These are phyloP conservation scores for Clathrus columnatus DNA, from an alignment of 768 basidiomycete species.

Conservation along the genomic window DNA sequence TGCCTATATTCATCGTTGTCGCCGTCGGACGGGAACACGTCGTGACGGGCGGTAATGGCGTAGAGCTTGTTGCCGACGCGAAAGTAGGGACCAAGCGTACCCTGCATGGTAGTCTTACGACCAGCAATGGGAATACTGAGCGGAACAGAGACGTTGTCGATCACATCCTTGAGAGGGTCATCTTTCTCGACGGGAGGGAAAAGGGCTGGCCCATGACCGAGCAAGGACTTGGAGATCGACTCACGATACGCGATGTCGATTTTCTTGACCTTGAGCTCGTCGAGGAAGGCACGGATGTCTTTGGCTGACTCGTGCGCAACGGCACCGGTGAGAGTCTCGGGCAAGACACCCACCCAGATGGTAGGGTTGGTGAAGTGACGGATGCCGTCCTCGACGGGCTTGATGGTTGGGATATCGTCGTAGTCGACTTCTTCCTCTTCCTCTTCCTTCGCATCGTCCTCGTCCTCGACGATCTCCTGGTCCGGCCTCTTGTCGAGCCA, in stretches of 20 bases:
- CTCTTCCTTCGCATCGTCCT: slow-evolving; percentile 12
- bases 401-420: neutral
- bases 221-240: slow-evolving; percentile 9
- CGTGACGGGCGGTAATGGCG: slow-evolving; percentile 26
- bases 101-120: slow-evolving; percentile 21
- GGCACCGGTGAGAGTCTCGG: slow-evolving; percentile 21
- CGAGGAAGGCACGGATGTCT: slow-evolving; percentile 19
- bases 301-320: slow-evolving; percentile 20
- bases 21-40: slow-evolving; percentile 21
- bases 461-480: no score
- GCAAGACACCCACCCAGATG: slow-evolving; percentile 28
- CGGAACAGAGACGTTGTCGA: slow-evolving; percentile 25
- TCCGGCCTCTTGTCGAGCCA: slow-evolving; percentile 11
- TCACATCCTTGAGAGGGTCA: slow-evolving; percentile 9
- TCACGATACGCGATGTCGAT: slow-evolving; percentile 27
- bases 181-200: neutral
- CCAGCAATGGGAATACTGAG: slow-evolving; percentile 30
- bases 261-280: slow-evolving; percentile 19
- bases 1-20: slow-evolving; percentile 10
- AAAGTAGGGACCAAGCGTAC: slow-evolving; percentile 32
- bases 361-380: slow-evolving; percentile 15
- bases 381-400: no score
- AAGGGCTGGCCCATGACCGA: neutral
- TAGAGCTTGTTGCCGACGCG: slow-evolving; percentile 25
- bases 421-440: neutral